phyloP scores from a whole-genome alignment of 2,329 filamentous ascomycete genomes.

The Hypoxylon sp. region DNA sequence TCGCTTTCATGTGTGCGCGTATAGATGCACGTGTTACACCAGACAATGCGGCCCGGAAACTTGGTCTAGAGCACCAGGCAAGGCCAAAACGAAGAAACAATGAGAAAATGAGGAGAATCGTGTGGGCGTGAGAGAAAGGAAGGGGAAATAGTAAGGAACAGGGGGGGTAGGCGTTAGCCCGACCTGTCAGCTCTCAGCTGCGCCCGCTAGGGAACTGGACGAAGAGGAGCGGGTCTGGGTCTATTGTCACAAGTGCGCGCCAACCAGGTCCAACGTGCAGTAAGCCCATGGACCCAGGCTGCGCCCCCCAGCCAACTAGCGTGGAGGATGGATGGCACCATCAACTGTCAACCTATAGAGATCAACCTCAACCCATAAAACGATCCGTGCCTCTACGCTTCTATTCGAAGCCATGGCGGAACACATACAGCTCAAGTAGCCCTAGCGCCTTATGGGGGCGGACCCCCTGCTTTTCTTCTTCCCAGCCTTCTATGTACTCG shows the following conservation, averaged over 20 bases:
- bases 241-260: conserved; percentile 39
- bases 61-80: conserved; percentile 27
- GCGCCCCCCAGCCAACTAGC: conserved; percentile 37
- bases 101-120: conserved; percentile 35
- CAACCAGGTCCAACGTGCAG: conserved; percentile 37
- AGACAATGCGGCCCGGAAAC: conserved; percentile 21
- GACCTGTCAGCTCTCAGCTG: conserved; percentile 45
- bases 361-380: conserved; percentile 37
- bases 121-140: conserved; percentile 31
- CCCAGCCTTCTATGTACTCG: conserved; percentile 13
- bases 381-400: conserved; percentile 21
- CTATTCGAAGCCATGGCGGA: conserved; percentile 19
- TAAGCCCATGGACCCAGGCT: conserved; percentile 39
- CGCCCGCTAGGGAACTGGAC: conserved; percentile 36
- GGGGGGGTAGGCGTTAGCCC: conserved; percentile 23
- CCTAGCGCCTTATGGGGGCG: conserved; percentile 21
- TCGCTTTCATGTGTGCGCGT: conserved; percentile 9
- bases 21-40: conserved; percentile 24
- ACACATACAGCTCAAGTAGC: conserved; percentile 12
- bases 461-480: conserved; percentile 12
- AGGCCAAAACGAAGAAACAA: conserved; percentile 30
- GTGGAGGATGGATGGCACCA: conserved; percentile 43
- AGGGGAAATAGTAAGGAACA: conserved; percentile 31
- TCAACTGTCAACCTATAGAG: conserved; percentile 32
- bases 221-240: conserved; percentile 39